Evolutionary conservation across 2,329 filamentous ascomycete genomes (phyloP), one percentile per base, ranked within the genome.

Genomic region (Hypoxylon rubiginosum): DNA sequence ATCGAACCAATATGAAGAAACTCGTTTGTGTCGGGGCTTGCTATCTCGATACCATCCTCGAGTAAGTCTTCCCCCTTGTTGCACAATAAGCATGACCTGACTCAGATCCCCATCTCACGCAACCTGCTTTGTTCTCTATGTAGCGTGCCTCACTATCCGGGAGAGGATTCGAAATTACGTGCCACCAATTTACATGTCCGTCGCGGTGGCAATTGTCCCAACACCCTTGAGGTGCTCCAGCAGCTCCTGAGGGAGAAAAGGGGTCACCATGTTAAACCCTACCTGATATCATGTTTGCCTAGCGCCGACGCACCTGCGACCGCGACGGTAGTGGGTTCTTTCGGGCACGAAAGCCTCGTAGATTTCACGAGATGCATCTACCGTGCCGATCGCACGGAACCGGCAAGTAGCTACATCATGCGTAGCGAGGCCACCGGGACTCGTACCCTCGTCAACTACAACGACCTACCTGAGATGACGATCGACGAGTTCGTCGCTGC

Each of bases 191-290:
- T 91, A 58, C 79, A 81, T 36, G 84, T 84, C 46, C 86, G 91
- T 30, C 86, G 91, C 26, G 91, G 92, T 56, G 91, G 91, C 32
- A 94, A 94, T 76, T 89, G 89, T 67, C 86, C 89, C 24, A 94
- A 94, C 75, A 86, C 87, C 3, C 84, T 93, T 34, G 85, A 93
- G 74, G 91, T 94, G 8, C 80, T 94, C 26, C 84, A 88, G 66
- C 90, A 93, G 75, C 83, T 92, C 17, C 72, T 88, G 28, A 43
- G 41, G 59, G 59, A 72, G 32, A 61, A 52, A 68, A 30, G 54
- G 24, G 46, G 72, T 71, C 64, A 55, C 57, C 58, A 67, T 34
- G 69, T 81, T 39, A 72, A 71, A 49, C 75, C 79, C 45, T 80
- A 86, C 71, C 79, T 88, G 28, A 77, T 88, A 24, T 79, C 84